A percentile compares a stretch with the other conserved stretches of the same genome.
These are phyloP conservation scores for Naematelia encephala DNA, from an alignment of 768 basidiomycete genomes.

Conservation along the genomic window DNA sequence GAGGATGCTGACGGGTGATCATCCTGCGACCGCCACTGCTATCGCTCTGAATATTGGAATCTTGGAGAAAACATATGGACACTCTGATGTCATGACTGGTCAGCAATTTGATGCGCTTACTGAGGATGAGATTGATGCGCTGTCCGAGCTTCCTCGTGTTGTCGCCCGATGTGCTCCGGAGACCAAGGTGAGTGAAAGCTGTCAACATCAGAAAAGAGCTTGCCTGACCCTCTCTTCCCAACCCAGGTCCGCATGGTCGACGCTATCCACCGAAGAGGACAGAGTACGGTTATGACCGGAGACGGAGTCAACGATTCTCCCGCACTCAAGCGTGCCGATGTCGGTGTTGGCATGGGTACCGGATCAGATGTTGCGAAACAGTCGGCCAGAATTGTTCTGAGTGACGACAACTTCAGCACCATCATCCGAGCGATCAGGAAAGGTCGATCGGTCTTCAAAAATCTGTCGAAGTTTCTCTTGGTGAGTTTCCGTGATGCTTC, in stretches of 20 bases:
- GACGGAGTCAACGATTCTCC: conserved; percentile 63
- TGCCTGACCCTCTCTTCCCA: too few species aligned
- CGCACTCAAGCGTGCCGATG: conserved; percentile 60
- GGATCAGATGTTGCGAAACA: conserved; percentile 63
- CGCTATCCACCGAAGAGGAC: conserved; percentile 59
- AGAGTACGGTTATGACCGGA: conserved; percentile 61
- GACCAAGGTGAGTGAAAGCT: conserved; percentile 46
- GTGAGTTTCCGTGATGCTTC: conserved; percentile 11
- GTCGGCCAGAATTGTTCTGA: conserved; percentile 63
- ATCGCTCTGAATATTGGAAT: conserved; percentile 59
- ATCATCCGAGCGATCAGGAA: conserved; percentile 65
- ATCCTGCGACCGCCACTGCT: conserved; percentile 58
- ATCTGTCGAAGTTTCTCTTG: conserved; percentile 60
- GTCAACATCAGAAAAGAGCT: too few species aligned
- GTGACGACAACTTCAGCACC: conserved; percentile 65
- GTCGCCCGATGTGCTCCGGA: conserved; percentile 60
- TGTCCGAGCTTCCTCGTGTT: conserved; percentile 58
- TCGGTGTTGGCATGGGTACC: conserved; percentile 63
- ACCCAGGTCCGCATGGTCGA: conserved; percentile 57
- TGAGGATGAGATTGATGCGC: conserved; percentile 58
- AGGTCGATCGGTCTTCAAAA: conserved; percentile 62
- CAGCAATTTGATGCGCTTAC: conserved; percentile 59
- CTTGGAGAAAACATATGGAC: conserved; percentile 42
- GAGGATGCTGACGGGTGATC: conserved; percentile 59
- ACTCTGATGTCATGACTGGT: conserved; percentile 51